A percentile compares a stretch with the other conserved stretches of the same genome.
Evolutionary conservation across 352 stramenopile species (phyloP).

Genomic region (Pythium periplocum): DNA sequence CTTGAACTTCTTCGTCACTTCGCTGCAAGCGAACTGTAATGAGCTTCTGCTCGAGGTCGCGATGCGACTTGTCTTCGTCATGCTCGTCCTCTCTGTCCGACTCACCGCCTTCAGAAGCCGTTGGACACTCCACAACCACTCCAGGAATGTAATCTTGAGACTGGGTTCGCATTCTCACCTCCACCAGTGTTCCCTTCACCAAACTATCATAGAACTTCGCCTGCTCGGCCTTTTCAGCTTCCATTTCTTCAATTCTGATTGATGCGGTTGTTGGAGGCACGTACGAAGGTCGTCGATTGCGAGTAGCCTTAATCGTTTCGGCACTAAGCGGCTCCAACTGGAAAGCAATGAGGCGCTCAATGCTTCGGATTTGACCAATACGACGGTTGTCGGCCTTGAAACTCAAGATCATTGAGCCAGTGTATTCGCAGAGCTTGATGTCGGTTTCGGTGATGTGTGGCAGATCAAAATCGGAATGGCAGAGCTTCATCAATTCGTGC

Average conservation of each 20-base stretch:
- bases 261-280: conserved; percentile 27
- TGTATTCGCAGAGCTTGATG: conserved; percentile 86
- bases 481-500: conserved; percentile 78
- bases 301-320: conserved; percentile 65
- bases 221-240: conserved; percentile 12
- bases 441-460: conserved; percentile 58
- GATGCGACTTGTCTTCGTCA: conserved; percentile 37
- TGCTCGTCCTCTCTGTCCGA: conserved; percentile 11
- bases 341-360: conserved; percentile 82
- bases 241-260: conserved; percentile 17
- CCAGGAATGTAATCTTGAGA: conserved; percentile 70
- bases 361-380: conserved; percentile 82
- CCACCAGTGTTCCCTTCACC: conserved; percentile 54
- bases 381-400: conserved; percentile 85
- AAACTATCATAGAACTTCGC: conserved; percentile 52
- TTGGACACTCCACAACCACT: conserved; percentile 45
- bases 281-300: conserved; percentile 71
- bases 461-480: conserved; percentile 65
- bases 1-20: conserved; percentile 69
- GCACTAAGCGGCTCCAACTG: conserved; percentile 71
- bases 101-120: conserved; percentile 7
- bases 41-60: conserved; percentile 1
- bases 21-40: conserved; percentile 61
- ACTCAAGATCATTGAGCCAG: conserved; percentile 80
- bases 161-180: conserved; percentile 63